A percentile compares a stretch with the other conserved stretches of the same genome.
Evolutionary conservation across 768 basidiomycete species (phyloP).

Genomic region (Tephrocybe sp.): DNA sequence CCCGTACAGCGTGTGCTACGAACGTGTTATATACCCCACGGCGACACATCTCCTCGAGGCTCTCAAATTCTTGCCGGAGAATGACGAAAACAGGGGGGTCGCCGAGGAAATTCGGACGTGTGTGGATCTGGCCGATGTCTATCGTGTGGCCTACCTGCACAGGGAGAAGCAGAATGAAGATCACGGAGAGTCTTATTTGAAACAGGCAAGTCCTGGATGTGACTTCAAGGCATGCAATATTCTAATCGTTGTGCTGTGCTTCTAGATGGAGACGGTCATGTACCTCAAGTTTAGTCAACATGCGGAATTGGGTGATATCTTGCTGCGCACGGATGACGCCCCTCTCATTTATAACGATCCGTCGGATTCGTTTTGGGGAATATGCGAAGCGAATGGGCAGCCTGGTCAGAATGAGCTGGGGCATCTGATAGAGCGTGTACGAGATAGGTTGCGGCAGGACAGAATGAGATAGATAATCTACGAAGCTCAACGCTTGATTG

Average conservation of each 20-base stretch:
- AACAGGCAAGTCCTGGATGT: constrained; percentile 47
- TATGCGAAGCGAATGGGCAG: constrained; percentile 45
- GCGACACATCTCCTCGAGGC: constrained; percentile 80
- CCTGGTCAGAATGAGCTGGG: constrained; percentile 58
- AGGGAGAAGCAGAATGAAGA: constrained; percentile 51
- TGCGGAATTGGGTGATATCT: constrained; percentile 47
- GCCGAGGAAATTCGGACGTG: constrained; percentile 57
- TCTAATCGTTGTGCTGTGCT: not conserved
- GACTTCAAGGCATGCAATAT: not conserved
- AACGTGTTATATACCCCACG: constrained; percentile 58
- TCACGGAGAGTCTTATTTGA: constrained; percentile 41
- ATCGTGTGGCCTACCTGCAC: constrained; percentile 31
- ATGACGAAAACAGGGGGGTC: constrained; percentile 39
- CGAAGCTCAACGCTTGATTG: too few relatives aligned
- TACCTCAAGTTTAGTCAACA: constrained; percentile 74
- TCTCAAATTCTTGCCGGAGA: constrained; percentile 57
- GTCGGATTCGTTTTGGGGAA: constrained; percentile 68
- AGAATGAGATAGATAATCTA: constrained; percentile 13
- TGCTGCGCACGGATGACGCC: constrained; percentile 53
- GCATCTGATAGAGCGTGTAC: constrained; percentile 52
- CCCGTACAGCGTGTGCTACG: constrained; percentile 57
- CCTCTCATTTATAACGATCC: constrained; percentile 55
- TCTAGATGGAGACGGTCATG: constrained; percentile 70
- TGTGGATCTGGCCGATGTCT: constrained; percentile 34
- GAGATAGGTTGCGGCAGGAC: constrained; percentile 41